Evolutionary conservation across 192 early-diverging fungal species (phyloP).

Genomic region (Podila epigama): DNA sequence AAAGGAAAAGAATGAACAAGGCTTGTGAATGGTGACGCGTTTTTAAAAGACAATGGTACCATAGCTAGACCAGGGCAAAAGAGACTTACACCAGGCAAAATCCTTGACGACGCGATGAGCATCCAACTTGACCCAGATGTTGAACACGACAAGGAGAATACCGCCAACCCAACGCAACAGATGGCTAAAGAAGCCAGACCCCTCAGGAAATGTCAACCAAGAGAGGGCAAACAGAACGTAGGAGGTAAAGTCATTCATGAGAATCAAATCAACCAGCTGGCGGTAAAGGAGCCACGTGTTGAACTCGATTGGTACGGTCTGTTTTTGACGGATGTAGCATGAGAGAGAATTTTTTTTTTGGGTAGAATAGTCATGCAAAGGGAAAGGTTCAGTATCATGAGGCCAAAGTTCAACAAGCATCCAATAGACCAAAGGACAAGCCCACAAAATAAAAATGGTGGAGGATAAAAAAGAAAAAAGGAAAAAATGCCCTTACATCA

Average conservation of each 20-base stretch:
- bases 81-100: conserved; percentile 93
- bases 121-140: conserved; percentile 96
- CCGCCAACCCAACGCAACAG: conserved; percentile 82
- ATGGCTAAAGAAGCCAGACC: conserved; percentile 65
- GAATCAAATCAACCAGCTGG: conserved; percentile 89
- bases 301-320: conserved; percentile 89
- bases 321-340: background rate
- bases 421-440: too few relatives aligned
- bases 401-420: too few relatives aligned
- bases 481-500: conserved; percentile 66
- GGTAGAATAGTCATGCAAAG: too few relatives aligned
- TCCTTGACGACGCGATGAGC: conserved; percentile 97
- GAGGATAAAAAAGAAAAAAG: too few relatives aligned
- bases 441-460: too few relatives aligned
- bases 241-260: conserved; percentile 91
- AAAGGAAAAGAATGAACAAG: conserved; percentile 5
- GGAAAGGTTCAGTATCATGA: too few relatives aligned
- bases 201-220: conserved; percentile 76
- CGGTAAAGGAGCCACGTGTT: conserved; percentile 96
- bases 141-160: conserved; percentile 82
- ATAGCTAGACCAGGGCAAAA: background rate
- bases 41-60: background rate
- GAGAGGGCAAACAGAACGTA: conserved; percentile 85
- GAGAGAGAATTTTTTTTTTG: too few relatives aligned
- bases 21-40: background rate